A percentile compares a stretch with the other conserved stretches of the same genome.
Conservation (phyloP, 176 grass and related monocot species). For the Cenchrus purpureus region DNA sequence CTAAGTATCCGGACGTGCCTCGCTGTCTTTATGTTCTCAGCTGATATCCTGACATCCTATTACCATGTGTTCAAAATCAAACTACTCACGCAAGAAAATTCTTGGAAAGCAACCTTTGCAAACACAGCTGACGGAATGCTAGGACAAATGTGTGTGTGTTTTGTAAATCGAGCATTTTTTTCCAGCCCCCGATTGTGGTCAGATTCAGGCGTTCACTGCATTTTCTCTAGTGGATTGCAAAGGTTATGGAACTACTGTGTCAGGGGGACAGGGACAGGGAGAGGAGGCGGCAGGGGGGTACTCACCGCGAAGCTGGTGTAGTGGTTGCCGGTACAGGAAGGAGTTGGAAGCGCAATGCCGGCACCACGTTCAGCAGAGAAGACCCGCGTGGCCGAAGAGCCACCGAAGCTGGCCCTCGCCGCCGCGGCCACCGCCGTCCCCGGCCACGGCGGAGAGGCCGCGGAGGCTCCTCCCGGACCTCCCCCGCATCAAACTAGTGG, state of each 20-base stretch:
- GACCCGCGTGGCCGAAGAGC: slow-evolving; percentile 44
- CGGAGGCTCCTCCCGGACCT: background rate
- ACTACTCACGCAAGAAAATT: background rate
- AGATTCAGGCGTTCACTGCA: background rate
- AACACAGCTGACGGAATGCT: background rate
- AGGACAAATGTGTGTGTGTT: too few species aligned
- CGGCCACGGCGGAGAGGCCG: background rate
- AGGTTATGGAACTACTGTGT: background rate
- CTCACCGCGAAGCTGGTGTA: slow-evolving; percentile 47
- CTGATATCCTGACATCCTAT: background rate
- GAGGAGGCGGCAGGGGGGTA: background rate
- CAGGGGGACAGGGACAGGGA: too few species aligned
- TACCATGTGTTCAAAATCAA: background rate
- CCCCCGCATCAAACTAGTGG: background rate
- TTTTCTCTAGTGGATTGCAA: background rate
- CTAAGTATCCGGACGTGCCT: background rate
- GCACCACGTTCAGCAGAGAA: slow-evolving; percentile 38
- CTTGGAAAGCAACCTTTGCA: background rate
- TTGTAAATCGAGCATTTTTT: background rate
- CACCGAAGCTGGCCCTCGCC: slow-evolving; percentile 32
- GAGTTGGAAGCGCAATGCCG: slow-evolving; percentile 15
- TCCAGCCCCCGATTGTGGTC: background rate
- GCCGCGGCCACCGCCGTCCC: background rate
- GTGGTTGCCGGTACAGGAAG: slow-evolving; percentile 2
- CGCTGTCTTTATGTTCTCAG: background rate